These are phyloP conservation scores for Penicillium coprophilum DNA, from an alignment of 495 filamentous ascomycete species.

Conservation along the genomic window DNA sequence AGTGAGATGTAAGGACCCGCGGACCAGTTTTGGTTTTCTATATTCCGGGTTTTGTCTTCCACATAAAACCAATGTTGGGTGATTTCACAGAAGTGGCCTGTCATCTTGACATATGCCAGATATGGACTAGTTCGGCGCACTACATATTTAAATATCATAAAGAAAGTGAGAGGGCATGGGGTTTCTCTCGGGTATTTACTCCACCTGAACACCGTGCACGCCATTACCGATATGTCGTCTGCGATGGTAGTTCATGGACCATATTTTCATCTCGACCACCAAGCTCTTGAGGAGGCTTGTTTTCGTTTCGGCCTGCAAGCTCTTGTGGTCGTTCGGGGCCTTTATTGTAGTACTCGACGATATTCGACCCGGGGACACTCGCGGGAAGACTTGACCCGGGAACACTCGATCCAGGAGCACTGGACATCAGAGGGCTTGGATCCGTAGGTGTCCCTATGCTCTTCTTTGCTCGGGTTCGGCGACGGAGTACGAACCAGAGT, in stretches of 20 bases:
- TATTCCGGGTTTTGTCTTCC: neutral
- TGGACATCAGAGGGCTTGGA: conserved; percentile 3
- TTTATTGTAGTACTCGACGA: neutral
- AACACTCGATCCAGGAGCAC: neutral
- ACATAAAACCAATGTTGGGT: neutral
- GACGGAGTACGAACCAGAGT: conserved; percentile 15
- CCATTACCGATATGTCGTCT: neutral
- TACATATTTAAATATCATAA: neutral
- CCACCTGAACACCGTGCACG: neutral
- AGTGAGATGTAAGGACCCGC: conserved; percentile 22
- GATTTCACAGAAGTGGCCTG: neutral
- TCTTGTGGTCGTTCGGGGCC: neutral
- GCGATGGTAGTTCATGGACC: conserved; percentile 4
- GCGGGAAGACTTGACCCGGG: neutral
- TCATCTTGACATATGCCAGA: neutral
- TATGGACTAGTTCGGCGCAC: neutral
- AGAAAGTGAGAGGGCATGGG: neutral
- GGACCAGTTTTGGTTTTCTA: neutral
- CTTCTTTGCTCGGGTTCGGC: neutral
- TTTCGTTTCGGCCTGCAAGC: neutral
- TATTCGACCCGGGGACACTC: neutral
- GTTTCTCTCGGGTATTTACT: neutral
- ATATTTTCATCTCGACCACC: neutral
- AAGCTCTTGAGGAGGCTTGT: neutral
- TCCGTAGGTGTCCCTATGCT: neutral